Evolutionary conservation across 805 yeast genomes (phyloP), one percentile per base, ranked within the genome.

Genomic region (Cyberlindnera lachancei): DNA sequence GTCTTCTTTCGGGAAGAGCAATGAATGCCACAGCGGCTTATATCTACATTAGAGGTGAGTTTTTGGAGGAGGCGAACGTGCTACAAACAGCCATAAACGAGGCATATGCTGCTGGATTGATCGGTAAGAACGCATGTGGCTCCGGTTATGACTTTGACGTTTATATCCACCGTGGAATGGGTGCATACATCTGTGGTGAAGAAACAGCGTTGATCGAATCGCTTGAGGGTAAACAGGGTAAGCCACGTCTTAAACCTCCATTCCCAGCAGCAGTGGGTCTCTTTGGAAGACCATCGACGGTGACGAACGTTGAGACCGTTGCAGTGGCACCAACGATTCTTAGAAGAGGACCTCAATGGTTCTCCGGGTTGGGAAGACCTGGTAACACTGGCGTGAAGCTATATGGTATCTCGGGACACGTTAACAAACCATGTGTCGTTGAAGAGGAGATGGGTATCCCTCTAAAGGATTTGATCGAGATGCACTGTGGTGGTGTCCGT

Each of bases 371-470:
- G 50, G 95, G 95, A 42, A 73, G 94, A 55, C 88, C 81, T 62
- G 73, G 94, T 53, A 85, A 85, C 63, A 50, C 74, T 17, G 95
- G 95, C 44, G 79, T 86, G 36, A 85, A 85, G 63, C 68, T 85
- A 46, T 85, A 70, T 62, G 84, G 94, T 66, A 77, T 85, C 46
- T 81, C 92, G 11, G 95, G 95, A 28, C 90, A 85, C 53, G 94
- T 85, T 44, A 85, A 85, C 61, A 85, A 81, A 56, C 95, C 95
- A 40, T 82, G 94, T 70, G 84, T 92, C 9, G 88, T 85, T 41
- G 95, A 85, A 64, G 95, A 85, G 62, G 94, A 84, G 61, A 85
- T 85, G 94, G 83, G 94, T 3, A 82, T 85, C 44, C 86, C 95
- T 20, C 70, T 85, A 56, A 72, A 70, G 51, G 94, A 85, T 56